Evolutionary conservation across 352 stramenopile species (phyloP), one percentile per base, ranked within the genome.

Genomic region (Phytophthora multivora): DNA sequence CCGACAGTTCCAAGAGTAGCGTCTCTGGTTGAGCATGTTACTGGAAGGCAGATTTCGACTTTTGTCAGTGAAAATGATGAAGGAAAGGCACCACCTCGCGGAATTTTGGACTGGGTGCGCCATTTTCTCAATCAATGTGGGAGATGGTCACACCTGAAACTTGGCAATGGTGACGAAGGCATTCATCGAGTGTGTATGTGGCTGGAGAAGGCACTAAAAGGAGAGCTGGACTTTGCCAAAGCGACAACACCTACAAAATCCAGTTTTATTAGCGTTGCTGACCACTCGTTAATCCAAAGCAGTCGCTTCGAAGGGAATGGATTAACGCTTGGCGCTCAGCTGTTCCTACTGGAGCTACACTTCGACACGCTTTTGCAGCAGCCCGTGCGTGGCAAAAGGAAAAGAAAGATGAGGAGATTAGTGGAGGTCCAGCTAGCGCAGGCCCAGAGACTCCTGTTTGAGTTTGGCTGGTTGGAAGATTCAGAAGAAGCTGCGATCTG

Each of bases 311-410:
- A 51, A 60, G 59, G 68, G 16, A 73, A 69, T 57, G 70, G 67
- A 38, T 55, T 90, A 21, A 71, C 65, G 6, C 51, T 78, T 19
- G 30, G 58, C 4, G 63, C 83, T 7, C 75, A 71, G 9, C 51
- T 90, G 23, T 87, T 91, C 35, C 26, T 90, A 12, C 63, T 91
- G 18, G 83, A 91, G 66, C 57, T 89, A 4, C 80, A 69, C 15
- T 73, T 89, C 13, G 80, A 90, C 58, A 48, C 60, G 30, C 42
- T 88, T 23, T 43, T 82, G 0, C 59, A 75, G 8, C 63, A 85
- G 9, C 50, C 42, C 7, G 19, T 64, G 11, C 50, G 67, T 38
- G 45, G 59, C 41, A 63, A 65, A 39, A 73, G 59, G 6, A 23
- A 66, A 15, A 47, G 71, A 13, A 69, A 51, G 25, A 51, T 78